Percentiles rank a stretch among this genome's conserved stretches.
Conservation (phyloP, 108 stramenopile species). For the Schizochytrium sp. region DNA sequence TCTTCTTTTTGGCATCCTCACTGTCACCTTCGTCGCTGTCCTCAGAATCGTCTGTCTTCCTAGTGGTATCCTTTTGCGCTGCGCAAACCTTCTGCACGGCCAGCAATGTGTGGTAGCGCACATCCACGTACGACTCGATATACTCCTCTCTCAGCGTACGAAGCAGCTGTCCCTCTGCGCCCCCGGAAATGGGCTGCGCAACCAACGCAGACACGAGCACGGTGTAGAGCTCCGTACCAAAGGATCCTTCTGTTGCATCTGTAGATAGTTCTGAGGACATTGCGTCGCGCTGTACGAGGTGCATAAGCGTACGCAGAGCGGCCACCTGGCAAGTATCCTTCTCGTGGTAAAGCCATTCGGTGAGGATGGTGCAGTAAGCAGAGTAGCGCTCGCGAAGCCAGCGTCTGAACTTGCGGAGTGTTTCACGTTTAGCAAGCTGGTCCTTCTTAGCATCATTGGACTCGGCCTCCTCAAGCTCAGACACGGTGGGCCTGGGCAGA, state of each 20-base stretch:
- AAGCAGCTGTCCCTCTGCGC: constrained; percentile 21
- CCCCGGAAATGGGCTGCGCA: not conserved
- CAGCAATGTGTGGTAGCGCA: not conserved
- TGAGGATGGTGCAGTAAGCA: not conserved
- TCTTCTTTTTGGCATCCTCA: not conserved
- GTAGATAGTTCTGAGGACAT: not conserved
- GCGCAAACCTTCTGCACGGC: constrained; percentile 12
- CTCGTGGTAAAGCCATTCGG: not conserved
- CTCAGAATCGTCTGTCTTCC: not conserved
- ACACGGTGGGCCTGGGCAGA: not conserved
- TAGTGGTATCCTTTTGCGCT: not conserved
- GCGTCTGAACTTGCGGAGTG: not conserved
- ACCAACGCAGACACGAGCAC: not conserved
- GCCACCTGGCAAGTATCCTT: constrained; percentile 38
- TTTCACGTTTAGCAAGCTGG: not conserved
- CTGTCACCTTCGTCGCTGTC: not conserved
- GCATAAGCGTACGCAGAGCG: constrained; percentile 39
- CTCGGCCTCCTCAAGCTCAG: not conserved
- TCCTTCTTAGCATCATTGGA: not conserved
- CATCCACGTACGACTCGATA: constrained; percentile 19
- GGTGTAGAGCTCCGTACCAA: constrained; percentile 7
- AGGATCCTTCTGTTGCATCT: not conserved
- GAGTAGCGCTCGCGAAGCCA: constrained; percentile 34
- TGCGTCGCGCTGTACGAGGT: constrained; percentile 43
- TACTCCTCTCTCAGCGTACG: constrained; percentile 32